Evolutionary conservation across 441 rosid genomes (phyloP).

Genomic region (Flueggea neowawraea): DNA sequence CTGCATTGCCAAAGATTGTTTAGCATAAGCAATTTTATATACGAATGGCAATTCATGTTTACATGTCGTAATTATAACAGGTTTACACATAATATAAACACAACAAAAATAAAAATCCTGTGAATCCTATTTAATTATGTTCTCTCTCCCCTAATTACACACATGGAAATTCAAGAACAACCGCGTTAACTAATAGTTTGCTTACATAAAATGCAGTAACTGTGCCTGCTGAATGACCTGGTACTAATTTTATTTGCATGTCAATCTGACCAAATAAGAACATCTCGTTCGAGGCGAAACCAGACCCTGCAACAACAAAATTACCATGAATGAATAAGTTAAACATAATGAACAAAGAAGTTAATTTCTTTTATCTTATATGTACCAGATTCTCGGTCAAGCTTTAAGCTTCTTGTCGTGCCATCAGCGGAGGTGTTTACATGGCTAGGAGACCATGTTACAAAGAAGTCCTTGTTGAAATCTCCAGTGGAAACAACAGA

Average conservation of each 20-base stretch:
- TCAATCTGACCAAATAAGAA: slow-evolving; percentile 73
- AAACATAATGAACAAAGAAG: too few species aligned
- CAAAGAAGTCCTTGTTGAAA: slow-evolving; percentile 61
- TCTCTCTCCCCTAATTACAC: too few species aligned
- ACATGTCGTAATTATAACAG: background rate
- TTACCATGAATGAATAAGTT: too few species aligned
- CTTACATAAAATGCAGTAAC: slow-evolving; percentile 81
- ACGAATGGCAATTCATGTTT: background rate
- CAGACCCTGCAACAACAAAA: slow-evolving; percentile 41
- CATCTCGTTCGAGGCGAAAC: slow-evolving; percentile 61
- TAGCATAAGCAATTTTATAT: too few species aligned
- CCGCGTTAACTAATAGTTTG: background rate
- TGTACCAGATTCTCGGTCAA: slow-evolving; percentile 75
- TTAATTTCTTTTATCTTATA: too few species aligned
- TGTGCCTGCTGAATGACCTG: slow-evolving; percentile 81
- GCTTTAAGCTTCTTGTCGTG: slow-evolving; percentile 54
- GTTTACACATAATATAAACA: too few species aligned
- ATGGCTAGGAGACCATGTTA: slow-evolving; percentile 77
- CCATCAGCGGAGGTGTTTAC: slow-evolving; percentile 69
- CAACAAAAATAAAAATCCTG: too few species aligned
- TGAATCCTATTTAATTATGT: too few species aligned
- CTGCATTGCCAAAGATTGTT: slow-evolving; percentile 23
- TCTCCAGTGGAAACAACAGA: slow-evolving; percentile 61
- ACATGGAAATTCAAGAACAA: too few species aligned
- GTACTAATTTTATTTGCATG: slow-evolving; percentile 74